Base-by-base conservation (phyloP, 345 rosid species). In the Excoecaria agallocha region DNA sequence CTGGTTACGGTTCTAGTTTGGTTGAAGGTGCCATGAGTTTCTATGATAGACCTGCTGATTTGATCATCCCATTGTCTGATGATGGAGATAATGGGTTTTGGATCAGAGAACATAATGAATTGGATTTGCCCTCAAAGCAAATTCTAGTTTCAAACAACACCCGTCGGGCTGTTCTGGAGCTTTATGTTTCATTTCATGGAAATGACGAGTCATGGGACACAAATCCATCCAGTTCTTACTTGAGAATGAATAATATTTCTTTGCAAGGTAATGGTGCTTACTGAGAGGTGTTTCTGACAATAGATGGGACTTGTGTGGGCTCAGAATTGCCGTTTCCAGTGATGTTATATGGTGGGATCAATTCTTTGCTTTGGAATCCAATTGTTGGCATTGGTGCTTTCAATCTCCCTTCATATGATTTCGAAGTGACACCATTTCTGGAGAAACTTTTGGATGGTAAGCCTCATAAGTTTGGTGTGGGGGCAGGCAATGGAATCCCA, bases 101-200 rank as follows among this genome's bases (percentile, higher is more conserved):
- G 78, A 68, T 64, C 55, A 48, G 35, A 39, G 50, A 77, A 37
- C 19, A 70, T 43, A 75, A 72, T 43, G 41, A 57, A 57, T 30
- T 39, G 3, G 63, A 71, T 38, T 3, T 50, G 50, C 70, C 35
- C 9, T 57, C 65, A 10, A 51, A 73, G 46, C 39, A 41, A 25
- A n/a, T 77, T 13, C 25, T 24, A 24, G 48, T 81, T 37, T 80
- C 84, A 11, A 7, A 24, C 5, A 81, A 77, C 55, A 59, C 78
- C 0, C 16, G 60, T 45, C 45, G 65, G 48, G 75, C 80, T 37
- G 77, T 74, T 25, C 38, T 74, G 16, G 84, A 81, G 19, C 70
- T 80, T 22, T 77, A 65, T 43, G 76, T 77, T 48, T 71, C 81
- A 3, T 74, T 54, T 71, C 81, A 81, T 59, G 75, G 55, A 20